Conservation (phyloP, 139 green algal genomes). For the Mychonastes homosphaera region DNA sequence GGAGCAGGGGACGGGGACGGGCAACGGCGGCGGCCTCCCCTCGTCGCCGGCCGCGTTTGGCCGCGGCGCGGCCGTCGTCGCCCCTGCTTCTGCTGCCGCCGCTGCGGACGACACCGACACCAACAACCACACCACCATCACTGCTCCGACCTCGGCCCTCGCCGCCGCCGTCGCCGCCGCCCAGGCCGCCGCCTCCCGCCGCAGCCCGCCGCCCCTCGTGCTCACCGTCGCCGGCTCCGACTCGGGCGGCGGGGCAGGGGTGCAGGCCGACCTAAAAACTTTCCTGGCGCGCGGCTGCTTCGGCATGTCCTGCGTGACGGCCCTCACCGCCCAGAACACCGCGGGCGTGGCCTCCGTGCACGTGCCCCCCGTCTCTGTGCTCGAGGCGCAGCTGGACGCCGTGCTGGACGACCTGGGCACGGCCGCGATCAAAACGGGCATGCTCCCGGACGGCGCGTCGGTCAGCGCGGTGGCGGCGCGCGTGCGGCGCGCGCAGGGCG, state of each 20-base stretch:
- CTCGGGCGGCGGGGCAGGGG: conserved; percentile 84
- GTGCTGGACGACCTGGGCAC: conserved; percentile 74
- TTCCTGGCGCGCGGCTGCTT: conserved; percentile 64
- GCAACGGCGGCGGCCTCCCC: neutral
- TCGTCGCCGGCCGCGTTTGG: no score
- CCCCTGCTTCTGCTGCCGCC: no score
- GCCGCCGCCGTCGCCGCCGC: no score
- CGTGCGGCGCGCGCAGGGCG: conserved; percentile 12
- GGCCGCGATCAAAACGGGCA: conserved; percentile 86
- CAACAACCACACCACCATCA: no score
- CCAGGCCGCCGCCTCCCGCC: neutral
- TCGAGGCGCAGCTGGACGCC: conserved; percentile 69
- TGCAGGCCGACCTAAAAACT: conserved; percentile 75
- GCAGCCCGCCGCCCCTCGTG: conserved; percentile 32
- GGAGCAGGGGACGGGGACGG: neutral
- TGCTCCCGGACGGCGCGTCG: conserved; percentile 65
- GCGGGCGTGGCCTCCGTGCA: conserved; percentile 70
- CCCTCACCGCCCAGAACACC: conserved; percentile 91
- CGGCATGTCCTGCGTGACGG: conserved; percentile 67
- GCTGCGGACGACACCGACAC: no score
- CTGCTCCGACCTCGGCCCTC: no score
- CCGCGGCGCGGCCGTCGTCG: no score
- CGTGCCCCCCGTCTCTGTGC: conserved; percentile 34
- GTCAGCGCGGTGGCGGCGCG: conserved; percentile 46
- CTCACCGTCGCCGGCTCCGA: conserved; percentile 84